Percentiles rank a stretch among this genome's conserved stretches.
These are phyloP conservation scores for Diplodia intermedia DNA, from an alignment of 2,329 filamentous ascomycete species.

Conservation along the genomic window DNA sequence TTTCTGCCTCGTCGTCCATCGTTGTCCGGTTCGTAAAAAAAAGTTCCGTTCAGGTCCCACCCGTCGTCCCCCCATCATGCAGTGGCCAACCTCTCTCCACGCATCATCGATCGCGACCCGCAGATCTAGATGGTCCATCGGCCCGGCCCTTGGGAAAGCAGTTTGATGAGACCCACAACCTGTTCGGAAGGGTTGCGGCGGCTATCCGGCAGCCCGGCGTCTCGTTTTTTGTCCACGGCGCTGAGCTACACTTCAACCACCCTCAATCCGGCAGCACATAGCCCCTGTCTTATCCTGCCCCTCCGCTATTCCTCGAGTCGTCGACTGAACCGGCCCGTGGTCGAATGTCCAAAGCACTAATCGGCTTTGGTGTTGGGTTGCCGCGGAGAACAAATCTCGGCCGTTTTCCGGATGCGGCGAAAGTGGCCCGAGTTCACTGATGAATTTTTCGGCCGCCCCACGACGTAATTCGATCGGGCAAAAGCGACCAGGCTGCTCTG, in stretches of 20 bases:
- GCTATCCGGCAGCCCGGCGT: not conserved
- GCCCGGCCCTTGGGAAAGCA: not conserved
- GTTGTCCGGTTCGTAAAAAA: not conserved
- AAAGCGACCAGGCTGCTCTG: no score
- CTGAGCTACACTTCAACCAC: no score
- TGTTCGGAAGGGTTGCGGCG: not conserved
- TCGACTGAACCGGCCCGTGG: not conserved
- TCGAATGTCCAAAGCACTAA: not conserved
- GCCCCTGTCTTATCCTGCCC: not conserved
- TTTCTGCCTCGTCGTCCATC: no score
- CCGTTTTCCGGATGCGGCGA: not conserved
- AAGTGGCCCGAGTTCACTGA: not conserved
- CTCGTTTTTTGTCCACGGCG: no score
- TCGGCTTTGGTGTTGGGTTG: not conserved
- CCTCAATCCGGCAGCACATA: not conserved
- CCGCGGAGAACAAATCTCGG: not conserved
- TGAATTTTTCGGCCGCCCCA: not conserved
- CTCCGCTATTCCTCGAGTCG: not conserved
- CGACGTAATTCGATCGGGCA: no score
- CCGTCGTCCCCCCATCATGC: not conserved
- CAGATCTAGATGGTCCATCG: not conserved
- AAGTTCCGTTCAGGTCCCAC: not conserved
- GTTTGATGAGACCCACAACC: not conserved
- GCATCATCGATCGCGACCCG: not conserved
- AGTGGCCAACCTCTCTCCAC: not conserved